Conservation (phyloP, 129 eudicot genomes). For the Ambrosia artemisiifolia region DNA sequence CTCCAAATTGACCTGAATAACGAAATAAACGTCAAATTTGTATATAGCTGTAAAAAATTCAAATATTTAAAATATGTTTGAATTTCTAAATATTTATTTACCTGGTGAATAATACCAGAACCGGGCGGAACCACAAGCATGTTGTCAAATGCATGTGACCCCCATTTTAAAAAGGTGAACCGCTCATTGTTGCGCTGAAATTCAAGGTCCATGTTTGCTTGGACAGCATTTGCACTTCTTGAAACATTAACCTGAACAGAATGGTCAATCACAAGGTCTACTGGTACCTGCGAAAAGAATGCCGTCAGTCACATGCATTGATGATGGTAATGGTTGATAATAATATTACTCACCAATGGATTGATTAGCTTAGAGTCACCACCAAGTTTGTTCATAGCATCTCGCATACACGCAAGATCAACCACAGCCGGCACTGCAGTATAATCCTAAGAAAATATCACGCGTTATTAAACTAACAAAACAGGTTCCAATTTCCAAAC, state of each 20-base stretch:
- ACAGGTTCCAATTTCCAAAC: not conserved
- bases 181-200: slow-evolving; percentile 89
- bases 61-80: not conserved
- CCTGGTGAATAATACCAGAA: slow-evolving; percentile 99
- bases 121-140: slow-evolving; percentile 99
- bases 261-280: slow-evolving; percentile 97
- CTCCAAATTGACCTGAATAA: slow-evolving; percentile 80
- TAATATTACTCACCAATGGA: slow-evolving; percentile 59
- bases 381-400: slow-evolving; percentile 89
- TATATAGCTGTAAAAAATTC: too few species aligned
- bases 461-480: not conserved
- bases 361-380: slow-evolving; percentile 88
- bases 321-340: too few species aligned
- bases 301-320: too few species aligned
- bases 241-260: slow-evolving; percentile 99
- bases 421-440: slow-evolving; percentile 99
- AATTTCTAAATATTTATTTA: slow-evolving; percentile 25
- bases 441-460: slow-evolving; percentile 52
- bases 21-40: not conserved
- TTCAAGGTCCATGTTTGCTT: slow-evolving; percentile 92
- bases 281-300: slow-evolving; percentile 69
- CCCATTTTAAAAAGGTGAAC: slow-evolving; percentile 95
- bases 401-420: slow-evolving; percentile 98
- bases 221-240: slow-evolving; percentile 84
- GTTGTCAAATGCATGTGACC: slow-evolving; percentile 91